A percentile compares a stretch with the other conserved stretches of the same genome.
These are phyloP conservation scores for Eragrostis nindensis DNA, from an alignment of 176 grass and related monocot species.

Conservation along the genomic window DNA sequence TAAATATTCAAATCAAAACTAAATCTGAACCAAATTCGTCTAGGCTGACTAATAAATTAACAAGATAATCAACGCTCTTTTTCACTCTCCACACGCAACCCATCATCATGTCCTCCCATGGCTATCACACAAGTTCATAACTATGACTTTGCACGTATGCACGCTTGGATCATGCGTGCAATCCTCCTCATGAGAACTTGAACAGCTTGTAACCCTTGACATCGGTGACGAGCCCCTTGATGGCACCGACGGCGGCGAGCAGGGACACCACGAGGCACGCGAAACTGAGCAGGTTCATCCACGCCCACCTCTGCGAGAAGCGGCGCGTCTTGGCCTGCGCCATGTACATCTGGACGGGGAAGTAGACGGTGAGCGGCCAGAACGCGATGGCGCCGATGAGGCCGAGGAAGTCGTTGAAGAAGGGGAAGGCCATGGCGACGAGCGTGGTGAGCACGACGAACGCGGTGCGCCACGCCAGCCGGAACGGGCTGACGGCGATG, in stretches of 20 bases:
- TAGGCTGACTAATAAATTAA: too few relatives aligned
- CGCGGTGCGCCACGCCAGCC: slow-evolving; percentile 62
- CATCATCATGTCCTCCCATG: too few relatives aligned
- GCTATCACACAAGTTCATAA: too few relatives aligned
- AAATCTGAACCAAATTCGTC: too few relatives aligned
- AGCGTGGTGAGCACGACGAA: slow-evolving; percentile 73
- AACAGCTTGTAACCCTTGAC: slow-evolving; percentile 18
- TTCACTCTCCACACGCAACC: too few relatives aligned
- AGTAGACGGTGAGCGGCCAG: slow-evolving; percentile 97
- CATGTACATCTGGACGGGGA: slow-evolving; percentile 94
- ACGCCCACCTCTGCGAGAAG: slow-evolving; percentile 70
- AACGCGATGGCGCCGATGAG: slow-evolving; percentile 86
- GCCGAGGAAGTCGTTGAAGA: slow-evolving; percentile 92
- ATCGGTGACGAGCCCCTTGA: slow-evolving; percentile 66
- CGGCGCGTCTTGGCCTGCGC: slow-evolving; percentile 56
- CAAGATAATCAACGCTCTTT: too few relatives aligned
- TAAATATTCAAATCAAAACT: too few relatives aligned
- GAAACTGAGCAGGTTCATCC: slow-evolving; percentile 73
- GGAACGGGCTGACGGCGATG: slow-evolving; percentile 57
- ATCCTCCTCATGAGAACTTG: too few relatives aligned
- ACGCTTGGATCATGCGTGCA: too few relatives aligned
- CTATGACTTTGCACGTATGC: too few relatives aligned
- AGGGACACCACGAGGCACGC: slow-evolving; percentile 66
- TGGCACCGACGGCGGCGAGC: slow-evolving; percentile 65
- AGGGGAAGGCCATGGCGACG: slow-evolving; percentile 75